These are phyloP conservation scores for Daphne laureola DNA, from an alignment of 441 rosid species.

Conservation along the genomic window DNA sequence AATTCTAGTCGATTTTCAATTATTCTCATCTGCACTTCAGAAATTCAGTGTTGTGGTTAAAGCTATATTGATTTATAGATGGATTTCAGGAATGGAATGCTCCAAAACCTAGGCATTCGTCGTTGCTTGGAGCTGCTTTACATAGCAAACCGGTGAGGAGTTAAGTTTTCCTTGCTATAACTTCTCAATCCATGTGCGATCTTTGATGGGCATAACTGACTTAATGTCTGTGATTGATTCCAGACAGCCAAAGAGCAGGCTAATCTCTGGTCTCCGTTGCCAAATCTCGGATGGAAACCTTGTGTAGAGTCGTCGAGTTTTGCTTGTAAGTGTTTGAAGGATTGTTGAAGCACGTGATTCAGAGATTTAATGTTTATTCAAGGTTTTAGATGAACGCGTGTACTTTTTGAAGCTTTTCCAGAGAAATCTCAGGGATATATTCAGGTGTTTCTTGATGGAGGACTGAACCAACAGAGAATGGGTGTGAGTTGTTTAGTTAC, in stretches of 20 bases:
- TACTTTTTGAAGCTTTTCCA: conserved; percentile 32
- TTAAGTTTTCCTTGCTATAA: background rate
- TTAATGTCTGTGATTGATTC: background rate
- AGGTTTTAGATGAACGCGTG: conserved; percentile 5
- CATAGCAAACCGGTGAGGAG: conserved; percentile 52
- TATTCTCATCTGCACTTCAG: background rate
- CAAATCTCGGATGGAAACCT: conserved; percentile 58
- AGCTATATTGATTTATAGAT: background rate
- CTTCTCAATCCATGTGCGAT: background rate
- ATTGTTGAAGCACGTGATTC: conserved; percentile 3
- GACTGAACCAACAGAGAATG: conserved; percentile 75
- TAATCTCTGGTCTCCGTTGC: conserved; percentile 62
- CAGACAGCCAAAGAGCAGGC: conserved; percentile 53
- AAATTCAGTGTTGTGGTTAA: background rate
- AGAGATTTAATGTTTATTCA: background rate
- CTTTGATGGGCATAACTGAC: background rate
- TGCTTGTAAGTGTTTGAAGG: conserved; percentile 28
- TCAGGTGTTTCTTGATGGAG: conserved; percentile 76
- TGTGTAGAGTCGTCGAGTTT: conserved; percentile 24
- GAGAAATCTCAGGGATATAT: conserved; percentile 47
- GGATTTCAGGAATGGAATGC: conserved; percentile 88
- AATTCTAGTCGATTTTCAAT: conserved; percentile 11
- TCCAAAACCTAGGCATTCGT: conserved; percentile 65
- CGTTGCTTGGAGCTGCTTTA: conserved; percentile 58
- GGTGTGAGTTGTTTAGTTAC: conserved; percentile 35